Evolutionary conservation across 225 moss, liverwort and hornwort species (phyloP), one percentile per base, ranked within the genome.

Genomic region (Pseudoscleropodium purum): DNA sequence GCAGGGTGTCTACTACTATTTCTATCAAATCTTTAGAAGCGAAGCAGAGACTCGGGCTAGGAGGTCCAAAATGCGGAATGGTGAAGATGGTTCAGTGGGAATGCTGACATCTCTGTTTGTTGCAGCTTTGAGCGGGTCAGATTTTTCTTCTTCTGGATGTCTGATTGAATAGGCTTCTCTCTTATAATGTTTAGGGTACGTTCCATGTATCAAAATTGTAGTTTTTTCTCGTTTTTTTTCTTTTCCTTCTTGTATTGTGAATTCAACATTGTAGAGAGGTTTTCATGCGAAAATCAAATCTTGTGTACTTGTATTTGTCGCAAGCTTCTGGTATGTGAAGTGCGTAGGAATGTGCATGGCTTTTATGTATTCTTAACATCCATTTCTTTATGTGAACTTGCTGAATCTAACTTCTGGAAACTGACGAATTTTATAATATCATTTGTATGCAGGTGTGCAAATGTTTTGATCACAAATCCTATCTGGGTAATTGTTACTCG

Each of bases 401-500:
- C 63, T 74, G 81, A 63, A 73, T 69, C 63, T 59, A 59, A 59
- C 21, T 31, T 85, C 36, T 62, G 41, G 37, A 65, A 15, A 9
- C 47, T 57, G n/a, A 79, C 23, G 37, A 57, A 26, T 26, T 79
- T n/a, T n/a, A n/a, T 26, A n/a, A 16, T 26, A n/a, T 27, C 57
- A 16, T 57, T 57, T 79, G 17, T n/a, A 57, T 88, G 88, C 93
- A 96, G 96, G 79, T 95, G 93, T 88, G 92, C 93, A 29, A 97
- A 96, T 89, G 97, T 97, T 60, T 91, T 97, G 84, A 88, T 96
- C 45, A 97, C 97, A 79, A 97, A 97, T 85, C 97, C 97, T 63
- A 96, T 97, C 36, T 97, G 97, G 97, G 97, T 97, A 62, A 94
- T 97, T 73, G 97, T 97, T 86, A 97, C 96, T 54, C 96, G 96